Evolutionary conservation across 2,329 filamentous ascomycete genomes (phyloP).

Genomic region (Chaetothyriales sp.): DNA sequence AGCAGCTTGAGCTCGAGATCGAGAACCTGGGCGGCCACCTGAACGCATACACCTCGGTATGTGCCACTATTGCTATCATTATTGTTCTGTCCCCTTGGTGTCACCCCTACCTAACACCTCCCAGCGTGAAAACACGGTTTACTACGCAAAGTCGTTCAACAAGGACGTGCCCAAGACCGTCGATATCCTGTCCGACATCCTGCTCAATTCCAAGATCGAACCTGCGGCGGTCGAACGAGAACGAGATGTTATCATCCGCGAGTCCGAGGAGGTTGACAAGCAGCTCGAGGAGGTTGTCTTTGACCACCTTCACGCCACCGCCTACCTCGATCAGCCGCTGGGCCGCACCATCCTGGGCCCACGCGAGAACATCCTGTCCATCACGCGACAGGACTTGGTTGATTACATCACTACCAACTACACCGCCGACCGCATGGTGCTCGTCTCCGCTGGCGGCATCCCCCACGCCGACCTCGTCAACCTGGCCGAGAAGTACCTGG

Average conservation of each 20-base stretch:
- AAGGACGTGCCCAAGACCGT: conserved; percentile 90
- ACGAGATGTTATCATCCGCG: conserved; percentile 93
- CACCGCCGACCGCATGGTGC: conserved; percentile 97
- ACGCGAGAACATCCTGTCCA: conserved; percentile 95
- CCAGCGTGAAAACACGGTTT: conserved; percentile 96
- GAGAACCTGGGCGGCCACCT: conserved; percentile 99
- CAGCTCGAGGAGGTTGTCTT: conserved; percentile 99
- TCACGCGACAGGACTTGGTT: conserved; percentile 75
- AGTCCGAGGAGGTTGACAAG: conserved; percentile 99
- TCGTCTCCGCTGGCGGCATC: conserved; percentile 86
- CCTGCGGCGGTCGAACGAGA: conserved; percentile 84
- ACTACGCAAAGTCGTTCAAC: conserved; percentile 99
- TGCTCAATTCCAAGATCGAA: conserved; percentile 98
- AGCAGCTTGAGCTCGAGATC: conserved; percentile 97
- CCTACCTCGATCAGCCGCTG: conserved; percentile 89
- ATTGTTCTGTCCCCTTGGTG: conserved; percentile 11
- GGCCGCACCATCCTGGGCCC: conserved; percentile 96
- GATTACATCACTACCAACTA: conserved; percentile 99
- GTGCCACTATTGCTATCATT: conserved; percentile 22
- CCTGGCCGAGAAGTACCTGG: conserved; percentile 92
- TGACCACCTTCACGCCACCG: conserved; percentile 95
- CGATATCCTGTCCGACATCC: conserved; percentile 96
- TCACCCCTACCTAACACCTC: conserved; percentile 8
- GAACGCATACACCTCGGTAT: conserved; percentile 97
- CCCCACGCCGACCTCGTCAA: conserved; percentile 89